Conservation (phyloP, 495 filamentous ascomycete species). For the Xylaria longipes region DNA sequence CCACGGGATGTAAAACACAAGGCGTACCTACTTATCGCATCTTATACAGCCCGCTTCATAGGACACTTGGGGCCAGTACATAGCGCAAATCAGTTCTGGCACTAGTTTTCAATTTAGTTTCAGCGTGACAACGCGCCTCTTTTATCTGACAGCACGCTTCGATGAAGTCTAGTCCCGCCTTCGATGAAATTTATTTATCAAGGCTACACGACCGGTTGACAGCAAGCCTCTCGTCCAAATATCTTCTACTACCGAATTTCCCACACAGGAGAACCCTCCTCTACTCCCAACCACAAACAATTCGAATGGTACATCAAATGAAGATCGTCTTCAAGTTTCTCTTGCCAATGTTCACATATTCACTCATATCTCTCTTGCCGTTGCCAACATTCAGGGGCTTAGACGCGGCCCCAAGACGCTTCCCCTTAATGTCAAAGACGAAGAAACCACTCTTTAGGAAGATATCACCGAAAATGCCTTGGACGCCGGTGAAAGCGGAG, state of each 20-base stretch:
- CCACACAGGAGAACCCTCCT: not conserved
- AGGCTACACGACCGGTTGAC: not conserved
- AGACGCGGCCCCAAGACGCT: constrained; percentile 68
- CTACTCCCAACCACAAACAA: not conserved
- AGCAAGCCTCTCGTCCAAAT: not conserved
- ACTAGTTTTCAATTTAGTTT: not conserved
- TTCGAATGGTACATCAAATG: constrained; percentile 9
- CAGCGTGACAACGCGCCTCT: not conserved
- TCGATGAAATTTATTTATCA: not conserved
- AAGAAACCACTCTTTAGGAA: constrained; percentile 79
- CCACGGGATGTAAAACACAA: not conserved
- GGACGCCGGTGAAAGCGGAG: constrained; percentile 44
- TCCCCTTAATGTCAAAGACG: constrained; percentile 73
- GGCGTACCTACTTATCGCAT: not conserved
- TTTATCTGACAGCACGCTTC: not conserved
- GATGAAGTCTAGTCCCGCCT: not conserved
- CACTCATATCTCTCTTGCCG: constrained; percentile 20
- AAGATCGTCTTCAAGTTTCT: not conserved
- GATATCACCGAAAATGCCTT: constrained; percentile 73
- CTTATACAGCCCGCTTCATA: not conserved
- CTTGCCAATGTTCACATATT: not conserved
- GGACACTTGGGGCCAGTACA: not conserved
- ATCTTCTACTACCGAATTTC: constrained; percentile 7
- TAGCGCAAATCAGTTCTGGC: not conserved
- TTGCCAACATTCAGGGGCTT: constrained; percentile 46